Percentiles rank a stretch among this genome's conserved stretches.
These are phyloP conservation scores for Termitomyces sp. DNA, from an alignment of 768 basidiomycete species.

Conservation along the genomic window DNA sequence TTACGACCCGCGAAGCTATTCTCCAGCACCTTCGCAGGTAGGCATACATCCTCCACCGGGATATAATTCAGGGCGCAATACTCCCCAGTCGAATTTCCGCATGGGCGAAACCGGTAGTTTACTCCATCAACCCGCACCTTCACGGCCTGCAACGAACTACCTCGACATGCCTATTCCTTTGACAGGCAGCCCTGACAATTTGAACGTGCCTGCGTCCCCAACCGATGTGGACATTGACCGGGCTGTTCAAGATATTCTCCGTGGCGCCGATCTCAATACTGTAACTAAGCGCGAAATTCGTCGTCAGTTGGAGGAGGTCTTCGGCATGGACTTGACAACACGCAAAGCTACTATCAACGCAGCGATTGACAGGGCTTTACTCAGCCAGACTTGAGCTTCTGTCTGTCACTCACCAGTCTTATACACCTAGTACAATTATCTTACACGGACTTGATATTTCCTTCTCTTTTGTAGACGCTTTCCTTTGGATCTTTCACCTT, in stretches of 20 bases:
- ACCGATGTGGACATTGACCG: slow-evolving; percentile 72
- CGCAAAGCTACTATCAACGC: slow-evolving; percentile 76
- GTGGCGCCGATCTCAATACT: slow-evolving; percentile 79
- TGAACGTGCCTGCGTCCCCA: slow-evolving; percentile 50
- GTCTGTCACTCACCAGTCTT: background rate
- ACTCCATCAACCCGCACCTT: slow-evolving; percentile 62
- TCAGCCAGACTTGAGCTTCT: slow-evolving; percentile 41
- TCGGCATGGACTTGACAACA: slow-evolving; percentile 71
- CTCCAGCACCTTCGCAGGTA: slow-evolving; percentile 72
- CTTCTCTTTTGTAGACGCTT: background rate
- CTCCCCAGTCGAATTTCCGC: slow-evolving; percentile 54
- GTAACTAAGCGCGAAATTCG: slow-evolving; percentile 93
- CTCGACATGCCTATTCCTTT: slow-evolving; percentile 67
- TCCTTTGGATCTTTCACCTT: background rate
- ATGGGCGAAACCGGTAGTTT: slow-evolving; percentile 23
- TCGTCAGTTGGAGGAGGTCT: slow-evolving; percentile 76
- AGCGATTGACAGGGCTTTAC: slow-evolving; percentile 70
- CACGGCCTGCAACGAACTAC: slow-evolving; percentile 74
- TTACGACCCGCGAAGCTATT: slow-evolving; percentile 75
- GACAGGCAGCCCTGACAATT: slow-evolving; percentile 51
- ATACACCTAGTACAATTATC: background rate
- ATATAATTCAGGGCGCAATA: slow-evolving; percentile 77
- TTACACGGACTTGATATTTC: background rate
- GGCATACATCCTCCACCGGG: slow-evolving; percentile 62
- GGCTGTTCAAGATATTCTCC: slow-evolving; percentile 71